Percentiles rank a stretch among this genome's conserved stretches.
Conservation (phyloP, 2,329 filamentous ascomycete genomes). For the Alternaria longipes region DNA sequence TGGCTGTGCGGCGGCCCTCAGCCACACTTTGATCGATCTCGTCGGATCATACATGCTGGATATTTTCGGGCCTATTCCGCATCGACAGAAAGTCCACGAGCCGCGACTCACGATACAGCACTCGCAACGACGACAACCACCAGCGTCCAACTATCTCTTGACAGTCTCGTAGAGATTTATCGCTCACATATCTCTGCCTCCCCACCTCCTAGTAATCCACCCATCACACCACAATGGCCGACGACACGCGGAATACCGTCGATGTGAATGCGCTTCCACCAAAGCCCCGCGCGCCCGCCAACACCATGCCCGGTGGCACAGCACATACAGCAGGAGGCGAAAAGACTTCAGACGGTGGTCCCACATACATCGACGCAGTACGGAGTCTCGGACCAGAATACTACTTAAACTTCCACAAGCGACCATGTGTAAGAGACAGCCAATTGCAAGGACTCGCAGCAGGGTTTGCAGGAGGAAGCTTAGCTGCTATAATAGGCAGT, state of each 20-base stretch:
- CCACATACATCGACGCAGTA: constrained; percentile 68
- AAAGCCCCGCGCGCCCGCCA: constrained; percentile 41
- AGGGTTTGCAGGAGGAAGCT: constrained; percentile 77
- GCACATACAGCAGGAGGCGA: constrained; percentile 69
- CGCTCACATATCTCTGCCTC: background rate
- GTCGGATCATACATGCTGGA: constrained; percentile 32
- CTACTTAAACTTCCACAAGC: constrained; percentile 76
- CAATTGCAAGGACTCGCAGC: constrained; percentile 83
- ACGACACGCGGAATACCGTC: constrained; percentile 54
- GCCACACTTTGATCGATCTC: constrained; percentile 7
- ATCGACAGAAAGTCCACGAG: constrained; percentile 20
- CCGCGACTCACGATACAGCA: constrained; percentile 10
- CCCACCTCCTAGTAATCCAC: background rate
- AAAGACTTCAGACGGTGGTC: constrained; percentile 32
- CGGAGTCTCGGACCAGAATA: constrained; percentile 73
- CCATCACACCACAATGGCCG: constrained; percentile 53
- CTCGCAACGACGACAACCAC: background rate
- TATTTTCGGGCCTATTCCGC: constrained; percentile 38
- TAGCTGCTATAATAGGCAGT: constrained; percentile 81
- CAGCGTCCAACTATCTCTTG: background rate
- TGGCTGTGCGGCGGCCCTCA: constrained; percentile 13
- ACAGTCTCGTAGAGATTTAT: background rate
- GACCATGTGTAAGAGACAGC: constrained; percentile 84
- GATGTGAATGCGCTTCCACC: constrained; percentile 29
- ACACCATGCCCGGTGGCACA: constrained; percentile 62